These are phyloP conservation scores for Bruguiera sexangula DNA, from an alignment of 345 rosid genomes.

Conservation along the genomic window DNA sequence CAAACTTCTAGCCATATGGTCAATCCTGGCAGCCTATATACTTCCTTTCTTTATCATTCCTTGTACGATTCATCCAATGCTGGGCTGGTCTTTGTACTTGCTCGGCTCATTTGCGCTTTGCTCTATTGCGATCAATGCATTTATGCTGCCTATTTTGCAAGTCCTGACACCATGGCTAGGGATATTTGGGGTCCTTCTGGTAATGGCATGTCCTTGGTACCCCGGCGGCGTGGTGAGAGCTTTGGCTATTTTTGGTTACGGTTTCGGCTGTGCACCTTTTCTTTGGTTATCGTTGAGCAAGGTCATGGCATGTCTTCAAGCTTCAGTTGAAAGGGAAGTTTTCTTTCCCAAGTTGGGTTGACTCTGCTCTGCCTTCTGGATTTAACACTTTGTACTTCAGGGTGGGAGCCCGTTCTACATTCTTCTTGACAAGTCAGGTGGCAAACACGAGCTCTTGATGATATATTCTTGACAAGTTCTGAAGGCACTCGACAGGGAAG, in stretches of 20 bases:
- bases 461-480: not conserved
- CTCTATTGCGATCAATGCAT: slow-evolving; percentile 56
- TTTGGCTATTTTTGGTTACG: slow-evolving; percentile 64
- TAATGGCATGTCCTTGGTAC: slow-evolving; percentile 83
- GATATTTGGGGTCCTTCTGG: slow-evolving; percentile 63
- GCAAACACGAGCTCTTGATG: too few relatives aligned
- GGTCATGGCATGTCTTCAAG: slow-evolving; percentile 60
- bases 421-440: not conserved
- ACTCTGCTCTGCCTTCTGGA: slow-evolving; percentile 24
- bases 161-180: slow-evolving; percentile 66
- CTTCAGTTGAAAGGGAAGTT: slow-evolving; percentile 66
- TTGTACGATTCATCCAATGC: slow-evolving; percentile 67
- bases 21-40: slow-evolving; percentile 63
- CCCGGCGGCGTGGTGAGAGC: slow-evolving; percentile 64
- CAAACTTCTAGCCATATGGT: slow-evolving; percentile 59
- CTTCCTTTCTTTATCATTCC: slow-evolving; percentile 78
- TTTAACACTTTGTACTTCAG: slow-evolving; percentile 6
- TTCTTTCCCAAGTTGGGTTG: slow-evolving; percentile 58
- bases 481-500: slow-evolving; percentile 4
- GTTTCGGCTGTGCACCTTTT: slow-evolving; percentile 69
- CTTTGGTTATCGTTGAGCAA: slow-evolving; percentile 53
- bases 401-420: not conserved
- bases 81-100: slow-evolving; percentile 82
- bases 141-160: slow-evolving; percentile 56
- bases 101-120: slow-evolving; percentile 64